phyloP scores from a whole-genome alignment of 257 asterid genomes.

The Cruciata laevipes region DNA sequence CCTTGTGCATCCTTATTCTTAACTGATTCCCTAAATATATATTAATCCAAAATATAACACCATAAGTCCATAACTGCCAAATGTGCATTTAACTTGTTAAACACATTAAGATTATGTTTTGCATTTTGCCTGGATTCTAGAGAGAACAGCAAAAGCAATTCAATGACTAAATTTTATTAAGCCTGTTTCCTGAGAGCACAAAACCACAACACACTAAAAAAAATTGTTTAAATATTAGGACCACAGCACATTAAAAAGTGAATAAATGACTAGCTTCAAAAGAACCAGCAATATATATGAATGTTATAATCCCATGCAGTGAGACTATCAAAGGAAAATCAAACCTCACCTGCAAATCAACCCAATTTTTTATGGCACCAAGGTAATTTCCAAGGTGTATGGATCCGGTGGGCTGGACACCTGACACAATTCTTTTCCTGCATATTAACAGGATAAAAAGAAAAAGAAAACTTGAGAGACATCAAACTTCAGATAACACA shows the following conservation, averaged over 20 bases:
- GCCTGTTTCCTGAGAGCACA: background rate
- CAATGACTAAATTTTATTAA: background rate
- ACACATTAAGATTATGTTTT: too few species aligned
- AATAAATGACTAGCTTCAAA: background rate
- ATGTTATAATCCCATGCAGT: background rate
- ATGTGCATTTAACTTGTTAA: too few species aligned
- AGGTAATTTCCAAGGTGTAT: conserved; percentile 92
- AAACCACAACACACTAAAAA: background rate
- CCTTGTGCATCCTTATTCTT: too few species aligned
- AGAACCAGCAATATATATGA: background rate
- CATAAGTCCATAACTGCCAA: too few species aligned
- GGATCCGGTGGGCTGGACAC: conserved; percentile 99
- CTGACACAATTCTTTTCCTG: conserved; percentile 97
- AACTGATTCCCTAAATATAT: too few species aligned
- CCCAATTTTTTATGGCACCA: conserved; percentile 94
- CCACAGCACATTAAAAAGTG: background rate
- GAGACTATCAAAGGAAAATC: conserved; percentile 7
- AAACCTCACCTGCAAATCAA: conserved; percentile 68
- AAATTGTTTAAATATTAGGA: too few species aligned
- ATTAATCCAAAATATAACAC: too few species aligned
- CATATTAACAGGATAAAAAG: conserved; percentile 11
- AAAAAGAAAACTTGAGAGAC: conserved; percentile 4
- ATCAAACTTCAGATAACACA: background rate
- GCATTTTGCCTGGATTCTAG: background rate
- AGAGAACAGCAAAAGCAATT: background rate